A percentile compares a stretch with the other conserved stretches of the same genome.
Conservation (phyloP, 192 early-diverging fungal species). For the Lobosporangium transversale region DNA sequence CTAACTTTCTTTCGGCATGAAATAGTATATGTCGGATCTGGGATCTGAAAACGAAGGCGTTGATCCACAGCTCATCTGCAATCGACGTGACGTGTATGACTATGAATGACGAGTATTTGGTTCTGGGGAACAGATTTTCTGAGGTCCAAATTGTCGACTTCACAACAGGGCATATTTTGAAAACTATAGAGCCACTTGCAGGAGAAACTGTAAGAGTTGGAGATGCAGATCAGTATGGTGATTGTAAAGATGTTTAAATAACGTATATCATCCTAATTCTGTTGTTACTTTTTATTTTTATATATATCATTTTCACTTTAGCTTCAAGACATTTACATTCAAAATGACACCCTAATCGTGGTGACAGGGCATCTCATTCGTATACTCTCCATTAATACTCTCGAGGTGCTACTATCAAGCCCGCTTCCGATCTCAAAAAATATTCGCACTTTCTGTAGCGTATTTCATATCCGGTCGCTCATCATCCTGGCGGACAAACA, state of each 20-base stretch:
- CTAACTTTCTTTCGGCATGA: background rate
- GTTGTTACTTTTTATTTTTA: background rate
- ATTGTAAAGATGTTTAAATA: background rate
- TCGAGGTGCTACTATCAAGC: constrained; percentile 15
- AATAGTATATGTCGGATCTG: constrained; percentile 38
- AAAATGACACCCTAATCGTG: constrained; percentile 39
- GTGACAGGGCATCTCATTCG: constrained; percentile 27
- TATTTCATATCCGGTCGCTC: constrained; percentile 44
- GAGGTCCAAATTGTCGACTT: constrained; percentile 32
- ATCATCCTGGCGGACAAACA: constrained; percentile 42
- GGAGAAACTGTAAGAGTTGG: constrained; percentile 26
- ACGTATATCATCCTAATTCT: too few relatives aligned
- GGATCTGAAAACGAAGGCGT: constrained; percentile 18
- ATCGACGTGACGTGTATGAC: constrained; percentile 35
- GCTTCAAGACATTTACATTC: constrained; percentile 49
- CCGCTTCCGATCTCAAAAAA: constrained; percentile 10
- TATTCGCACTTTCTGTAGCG: constrained; percentile 24
- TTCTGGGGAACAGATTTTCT: constrained; percentile 19
- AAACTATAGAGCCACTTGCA: constrained; percentile 16
- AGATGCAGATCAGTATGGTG: background rate
- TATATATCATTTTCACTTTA: background rate
- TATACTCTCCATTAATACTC: constrained; percentile 35
- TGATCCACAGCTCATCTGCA: constrained; percentile 17
- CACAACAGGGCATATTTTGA: constrained; percentile 16
- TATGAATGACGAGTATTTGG: constrained; percentile 38